Percentiles rank a stretch among this genome's conserved stretches.
Evolutionary conservation across 805 yeast genomes (phyloP).

Genomic region (Maudiozyma barnettii): DNA sequence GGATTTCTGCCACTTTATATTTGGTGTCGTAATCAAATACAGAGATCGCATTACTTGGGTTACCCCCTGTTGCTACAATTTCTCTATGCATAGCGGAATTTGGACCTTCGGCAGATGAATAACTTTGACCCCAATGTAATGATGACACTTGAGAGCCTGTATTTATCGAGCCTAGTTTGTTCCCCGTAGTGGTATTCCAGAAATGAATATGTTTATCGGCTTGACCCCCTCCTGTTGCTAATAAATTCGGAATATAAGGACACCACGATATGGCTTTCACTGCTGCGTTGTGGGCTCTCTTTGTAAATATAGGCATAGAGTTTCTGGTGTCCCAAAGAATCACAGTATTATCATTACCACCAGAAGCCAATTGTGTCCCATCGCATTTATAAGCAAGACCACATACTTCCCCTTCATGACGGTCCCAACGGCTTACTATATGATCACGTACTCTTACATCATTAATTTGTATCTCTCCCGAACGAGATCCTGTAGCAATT

Average conservation of each 20-base stretch:
- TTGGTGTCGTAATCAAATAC: constrained; percentile 80
- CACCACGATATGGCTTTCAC: constrained; percentile 95
- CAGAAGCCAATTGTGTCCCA: constrained; percentile 79
- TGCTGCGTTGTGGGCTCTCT: constrained; percentile 82
- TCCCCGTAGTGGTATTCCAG: constrained; percentile 92
- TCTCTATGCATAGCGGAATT: constrained; percentile 36
- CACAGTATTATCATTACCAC: constrained; percentile 91
- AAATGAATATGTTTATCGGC: constrained; percentile 81
- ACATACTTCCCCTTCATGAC: constrained; percentile 85
- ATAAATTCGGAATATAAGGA: constrained; percentile 68
- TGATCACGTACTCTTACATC: constrained; percentile 85
- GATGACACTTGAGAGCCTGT: constrained; percentile 95
- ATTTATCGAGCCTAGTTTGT: constrained; percentile 74
- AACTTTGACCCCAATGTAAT: constrained; percentile 72
- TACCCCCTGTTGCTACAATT: constrained; percentile 89
- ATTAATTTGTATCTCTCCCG: constrained; percentile 76
- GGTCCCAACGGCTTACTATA: constrained; percentile 46
- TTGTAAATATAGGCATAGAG: constrained; percentile 57
- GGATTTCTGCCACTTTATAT: constrained; percentile 79
- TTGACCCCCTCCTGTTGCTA: constrained; percentile 98
- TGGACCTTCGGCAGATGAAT: constrained; percentile 11
- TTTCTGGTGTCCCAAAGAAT: constrained; percentile 87
- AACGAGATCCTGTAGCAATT: constrained; percentile 77
- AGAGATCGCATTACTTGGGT: constrained; percentile 75
- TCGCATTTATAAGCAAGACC: constrained; percentile 81